Conservation (phyloP, 768 basidiomycete genomes). For the Trametes cinnabarina region DNA sequence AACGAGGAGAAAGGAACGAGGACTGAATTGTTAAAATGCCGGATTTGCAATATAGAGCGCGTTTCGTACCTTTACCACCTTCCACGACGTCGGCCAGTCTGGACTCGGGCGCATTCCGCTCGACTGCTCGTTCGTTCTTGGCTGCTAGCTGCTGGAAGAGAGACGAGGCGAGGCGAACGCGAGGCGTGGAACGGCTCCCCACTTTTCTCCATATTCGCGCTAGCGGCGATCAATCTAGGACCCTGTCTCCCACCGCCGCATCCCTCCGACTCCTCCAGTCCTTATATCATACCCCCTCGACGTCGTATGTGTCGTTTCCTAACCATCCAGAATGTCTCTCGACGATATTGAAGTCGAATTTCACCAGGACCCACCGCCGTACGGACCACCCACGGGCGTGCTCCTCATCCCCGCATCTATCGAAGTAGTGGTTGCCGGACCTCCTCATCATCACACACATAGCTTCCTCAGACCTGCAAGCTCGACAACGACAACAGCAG, state of each 20-base stretch:
- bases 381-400: slow-evolving; percentile 5
- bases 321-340: too few species aligned
- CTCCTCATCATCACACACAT: background rate
- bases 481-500: background rate
- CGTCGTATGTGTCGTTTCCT: too few species aligned
- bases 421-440: background rate
- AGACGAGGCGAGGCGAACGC: too few species aligned
- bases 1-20: too few species aligned
- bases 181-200: background rate
- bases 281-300: background rate
- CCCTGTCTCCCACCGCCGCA: background rate
- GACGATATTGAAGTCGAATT: background rate
- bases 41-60: too few species aligned
- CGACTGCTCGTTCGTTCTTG: too few species aligned
- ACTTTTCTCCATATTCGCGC: background rate
- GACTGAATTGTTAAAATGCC: too few species aligned
- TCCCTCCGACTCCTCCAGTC: background rate
- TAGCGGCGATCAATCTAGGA: slow-evolving; percentile 6
- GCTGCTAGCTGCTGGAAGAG: background rate
- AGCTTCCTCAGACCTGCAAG: background rate
- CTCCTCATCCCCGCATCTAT: slow-evolving; percentile 4
- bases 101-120: too few species aligned
- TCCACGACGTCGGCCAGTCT: too few species aligned
- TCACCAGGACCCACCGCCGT: slow-evolving; percentile 12
- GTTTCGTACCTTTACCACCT: too few species aligned